Base-by-base conservation (phyloP, 768 basidiomycete genomes). In the Suillus hirtellus region DNA sequence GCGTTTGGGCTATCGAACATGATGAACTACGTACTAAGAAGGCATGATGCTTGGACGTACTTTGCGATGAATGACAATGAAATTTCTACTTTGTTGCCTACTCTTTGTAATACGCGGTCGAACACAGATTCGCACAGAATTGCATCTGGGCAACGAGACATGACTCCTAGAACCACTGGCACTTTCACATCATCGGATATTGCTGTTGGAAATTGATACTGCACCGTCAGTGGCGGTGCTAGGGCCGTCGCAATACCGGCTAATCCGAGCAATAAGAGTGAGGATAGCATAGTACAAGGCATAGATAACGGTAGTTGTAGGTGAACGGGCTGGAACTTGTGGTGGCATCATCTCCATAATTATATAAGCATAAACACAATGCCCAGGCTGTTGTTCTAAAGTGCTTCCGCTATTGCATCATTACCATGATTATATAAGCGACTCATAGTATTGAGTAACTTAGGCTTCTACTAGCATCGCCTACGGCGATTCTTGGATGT, bases 61-160 rank as follows among this genome's bases (percentile, higher is more conserved):
- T 75, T 82, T 61, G 86, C 93, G 55, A 96, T 82, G 72, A 91
- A 96, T 37, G 87, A 79, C 59, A 95, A 73, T 2, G 83, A 82
- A 8, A 96, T 70, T 65, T 90, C 80, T 52, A 95, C 78, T 75
- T 90, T 91, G 66, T 83, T 77, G 3, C 75, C 74, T 1, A 90
- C 89, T 59, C 82, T 79, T 55, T 81, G 76, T 27, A 94, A 74
- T 37, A 95, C 92, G 24, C 83, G 77, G 70, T 93, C 85, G 74
- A 95, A 92, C 0, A 90, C 79, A 6, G 81, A 77, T 74, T 96
- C 95, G 72, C 93, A 95, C 14, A 91, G 68, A 43, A 92, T 72
- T 47, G 95, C 93, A 71, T 96, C 94, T 0, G 93, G 92, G 72
- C 94, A 89, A 31, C 82, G 79, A 61, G 84, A 86, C 89, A 88